Evolutionary conservation across 495 filamentous ascomycete species (phyloP).

Genomic region (Lepidopterella palustris): DNA sequence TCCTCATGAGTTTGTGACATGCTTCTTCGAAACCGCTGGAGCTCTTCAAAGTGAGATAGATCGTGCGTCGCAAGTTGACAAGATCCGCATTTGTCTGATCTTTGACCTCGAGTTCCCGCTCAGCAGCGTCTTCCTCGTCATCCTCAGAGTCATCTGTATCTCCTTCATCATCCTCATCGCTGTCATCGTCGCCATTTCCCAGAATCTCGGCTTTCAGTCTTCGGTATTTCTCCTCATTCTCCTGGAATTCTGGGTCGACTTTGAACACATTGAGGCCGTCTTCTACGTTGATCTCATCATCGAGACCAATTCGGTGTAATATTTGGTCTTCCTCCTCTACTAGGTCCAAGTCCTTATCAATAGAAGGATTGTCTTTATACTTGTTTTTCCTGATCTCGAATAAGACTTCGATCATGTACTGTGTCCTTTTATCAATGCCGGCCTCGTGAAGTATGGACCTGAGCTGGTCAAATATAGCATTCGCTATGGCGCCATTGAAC

Average conservation of each 20-base stretch:
- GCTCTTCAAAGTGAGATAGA: constrained; percentile 96
- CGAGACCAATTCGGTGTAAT: constrained; percentile 69
- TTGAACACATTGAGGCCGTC: constrained; percentile 94
- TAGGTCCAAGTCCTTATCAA: constrained; percentile 89
- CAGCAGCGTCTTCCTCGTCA: constrained; percentile 71
- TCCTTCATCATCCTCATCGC: constrained; percentile 63
- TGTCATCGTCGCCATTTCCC: constrained; percentile 77
- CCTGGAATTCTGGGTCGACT: constrained; percentile 80
- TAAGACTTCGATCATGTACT: constrained; percentile 98
- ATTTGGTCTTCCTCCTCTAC: constrained; percentile 98
- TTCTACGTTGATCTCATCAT: constrained; percentile 70
- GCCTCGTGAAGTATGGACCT: constrained; percentile 90
- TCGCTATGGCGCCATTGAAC: constrained; percentile 77
- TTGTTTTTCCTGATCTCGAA: constrained; percentile 95
- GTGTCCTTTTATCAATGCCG: constrained; percentile 89
- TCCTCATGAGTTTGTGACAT: constrained; percentile 66
- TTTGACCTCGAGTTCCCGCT: constrained; percentile 81
- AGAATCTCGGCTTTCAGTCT: constrained; percentile 88
- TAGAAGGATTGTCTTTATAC: constrained; percentile 86
- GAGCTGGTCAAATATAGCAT: constrained; percentile 92
- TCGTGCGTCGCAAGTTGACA: constrained; percentile 84
- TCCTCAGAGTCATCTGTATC: constrained; percentile 68
- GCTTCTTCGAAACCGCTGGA: constrained; percentile 92
- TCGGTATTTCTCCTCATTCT: constrained; percentile 84
- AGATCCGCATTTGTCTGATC: constrained; percentile 95